phyloP scores from a whole-genome alignment of 768 basidiomycete genomes.

The Tricholoma furcatifolium region DNA sequence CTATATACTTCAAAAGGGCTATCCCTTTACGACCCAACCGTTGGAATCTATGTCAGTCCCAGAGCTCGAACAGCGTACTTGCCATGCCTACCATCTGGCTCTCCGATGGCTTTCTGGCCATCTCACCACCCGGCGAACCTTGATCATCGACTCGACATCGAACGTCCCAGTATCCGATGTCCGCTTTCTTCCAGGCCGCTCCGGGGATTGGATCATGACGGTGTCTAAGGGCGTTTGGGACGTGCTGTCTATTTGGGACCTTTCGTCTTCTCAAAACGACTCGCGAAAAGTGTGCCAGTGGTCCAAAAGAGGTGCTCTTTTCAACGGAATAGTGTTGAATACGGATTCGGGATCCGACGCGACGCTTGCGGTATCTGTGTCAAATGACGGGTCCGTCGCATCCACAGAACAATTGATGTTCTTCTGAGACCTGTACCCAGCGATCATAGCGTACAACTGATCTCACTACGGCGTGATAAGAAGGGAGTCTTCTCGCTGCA shows the following conservation, averaged over 20 bases:
- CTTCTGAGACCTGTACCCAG: constrained; percentile 22
- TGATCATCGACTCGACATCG: constrained; percentile 30
- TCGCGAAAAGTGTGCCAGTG: constrained; percentile 43
- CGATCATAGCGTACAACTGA: constrained; percentile 29
- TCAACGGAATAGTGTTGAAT: constrained; percentile 54
- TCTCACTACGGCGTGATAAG: constrained; percentile 21
- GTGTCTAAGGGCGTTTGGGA: constrained; percentile 65
- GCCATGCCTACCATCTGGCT: constrained; percentile 45
- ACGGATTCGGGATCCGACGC: constrained; percentile 41
- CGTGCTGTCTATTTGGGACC: constrained; percentile 51
- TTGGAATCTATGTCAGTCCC: constrained; percentile 34
- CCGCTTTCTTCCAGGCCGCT: constrained; percentile 48
- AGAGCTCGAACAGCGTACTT: constrained; percentile 46
- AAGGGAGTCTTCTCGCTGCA: constrained; percentile 25
- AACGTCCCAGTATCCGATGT: constrained; percentile 50
- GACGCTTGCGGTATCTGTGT: constrained; percentile 49
- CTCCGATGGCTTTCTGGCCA: constrained; percentile 42
- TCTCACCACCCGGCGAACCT: constrained; percentile 11
- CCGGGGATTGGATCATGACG: constrained; percentile 45
- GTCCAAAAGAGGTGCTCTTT: constrained; percentile 52
- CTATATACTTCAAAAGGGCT: constrained; percentile 43
- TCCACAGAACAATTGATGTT: constrained; percentile 14
- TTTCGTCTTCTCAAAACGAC: constrained; percentile 11
- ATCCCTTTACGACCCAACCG: constrained; percentile 46
- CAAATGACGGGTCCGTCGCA: constrained; percentile 43